Conservation (phyloP, 2,329 filamentous ascomycete genomes). For the Botrytis porri region DNA sequence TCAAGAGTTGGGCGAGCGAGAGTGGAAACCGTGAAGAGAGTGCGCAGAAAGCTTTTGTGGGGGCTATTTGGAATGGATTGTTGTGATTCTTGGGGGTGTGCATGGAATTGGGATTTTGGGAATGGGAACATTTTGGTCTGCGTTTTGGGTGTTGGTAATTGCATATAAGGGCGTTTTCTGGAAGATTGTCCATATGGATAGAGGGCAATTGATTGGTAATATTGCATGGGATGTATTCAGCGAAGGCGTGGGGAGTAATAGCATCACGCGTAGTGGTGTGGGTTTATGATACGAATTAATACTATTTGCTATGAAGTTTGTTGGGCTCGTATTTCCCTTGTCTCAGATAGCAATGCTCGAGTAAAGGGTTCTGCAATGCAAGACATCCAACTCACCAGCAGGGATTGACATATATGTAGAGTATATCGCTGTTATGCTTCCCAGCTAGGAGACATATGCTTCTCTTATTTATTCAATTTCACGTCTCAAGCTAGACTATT, state of each 20-base stretch:
- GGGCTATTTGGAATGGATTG: conserved; percentile 15
- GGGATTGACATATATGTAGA: neutral
- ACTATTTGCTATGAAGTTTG: neutral
- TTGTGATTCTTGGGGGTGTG: neutral
- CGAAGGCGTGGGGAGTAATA: neutral
- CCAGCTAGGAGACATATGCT: neutral
- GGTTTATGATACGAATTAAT: neutral
- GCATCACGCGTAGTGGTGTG: neutral
- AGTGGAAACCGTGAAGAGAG: conserved; percentile 9
- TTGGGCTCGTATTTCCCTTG: neutral
- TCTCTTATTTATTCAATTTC: neutral
- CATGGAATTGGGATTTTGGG: too few relatives aligned
- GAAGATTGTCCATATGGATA: neutral
- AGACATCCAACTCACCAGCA: neutral
- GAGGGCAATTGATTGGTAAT: neutral
- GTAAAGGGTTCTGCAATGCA: neutral
- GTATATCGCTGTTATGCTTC: neutral
- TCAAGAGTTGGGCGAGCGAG: conserved; percentile 14
- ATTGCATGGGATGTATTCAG: neutral
- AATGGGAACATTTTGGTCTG: neutral
- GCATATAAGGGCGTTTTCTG: neutral
- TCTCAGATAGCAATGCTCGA: neutral
- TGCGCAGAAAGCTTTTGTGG: conserved; percentile 16
- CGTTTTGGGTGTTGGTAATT: neutral
- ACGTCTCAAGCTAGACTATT: neutral